Conservation (phyloP, 805 yeast genomes). For the Kurtzmaniella cleridarum region DNA sequence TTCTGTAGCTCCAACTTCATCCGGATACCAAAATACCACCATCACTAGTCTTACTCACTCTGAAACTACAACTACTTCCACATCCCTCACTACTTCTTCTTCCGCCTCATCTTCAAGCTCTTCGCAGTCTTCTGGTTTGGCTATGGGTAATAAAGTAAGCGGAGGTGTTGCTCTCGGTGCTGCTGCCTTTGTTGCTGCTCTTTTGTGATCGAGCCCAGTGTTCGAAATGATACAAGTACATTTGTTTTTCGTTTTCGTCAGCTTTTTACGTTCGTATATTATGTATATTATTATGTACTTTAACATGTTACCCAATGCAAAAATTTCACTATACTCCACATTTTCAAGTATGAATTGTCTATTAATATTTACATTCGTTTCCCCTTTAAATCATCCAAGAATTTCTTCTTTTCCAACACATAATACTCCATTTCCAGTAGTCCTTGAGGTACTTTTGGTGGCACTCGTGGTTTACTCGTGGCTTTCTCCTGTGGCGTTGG, state of each 20-base stretch:
- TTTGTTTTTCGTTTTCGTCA: neutral
- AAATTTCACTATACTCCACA: no score
- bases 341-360: neutral
- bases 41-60: slow-evolving; percentile 4
- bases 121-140: slow-evolving; percentile 6
- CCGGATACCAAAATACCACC: slow-evolving; percentile 3
- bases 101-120: slow-evolving; percentile 8
- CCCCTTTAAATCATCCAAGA: slow-evolving; percentile 34
- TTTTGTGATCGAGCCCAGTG: slow-evolving; percentile 7
- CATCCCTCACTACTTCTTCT: slow-evolving; percentile 2
- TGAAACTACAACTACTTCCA: slow-evolving; percentile 6
- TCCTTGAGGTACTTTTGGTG: slow-evolving; percentile 41
- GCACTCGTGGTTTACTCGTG: slow-evolving; percentile 32
- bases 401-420: slow-evolving; percentile 35
- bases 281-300: neutral
- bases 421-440: slow-evolving; percentile 38
- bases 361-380: slow-evolving; percentile 12
- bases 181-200: slow-evolving; percentile 22
- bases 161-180: slow-evolving; percentile 15
- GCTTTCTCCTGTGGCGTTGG: slow-evolving; percentile 6
- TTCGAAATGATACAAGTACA: neutral
- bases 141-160: slow-evolving; percentile 1
- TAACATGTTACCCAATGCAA: no score
- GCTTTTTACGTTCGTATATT: neutral
- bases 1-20: slow-evolving; percentile 5